These are phyloP conservation scores for Capsicum baccatum DNA, from an alignment of 257 asterid genomes.

Conservation along the genomic window DNA sequence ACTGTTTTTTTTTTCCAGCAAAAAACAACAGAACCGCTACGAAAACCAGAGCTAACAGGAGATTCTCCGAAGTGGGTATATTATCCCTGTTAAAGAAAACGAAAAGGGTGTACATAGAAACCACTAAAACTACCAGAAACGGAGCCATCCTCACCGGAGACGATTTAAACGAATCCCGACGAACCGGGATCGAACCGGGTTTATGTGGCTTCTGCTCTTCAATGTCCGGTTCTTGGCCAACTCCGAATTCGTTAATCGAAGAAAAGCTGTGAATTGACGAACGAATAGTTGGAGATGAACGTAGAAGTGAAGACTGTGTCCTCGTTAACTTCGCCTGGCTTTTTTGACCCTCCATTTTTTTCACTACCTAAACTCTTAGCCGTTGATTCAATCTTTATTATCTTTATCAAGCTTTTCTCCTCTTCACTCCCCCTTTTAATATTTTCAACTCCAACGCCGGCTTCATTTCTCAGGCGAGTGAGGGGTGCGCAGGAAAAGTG, in stretches of 20 bases:
- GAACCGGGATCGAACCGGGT: conserved; percentile 40
- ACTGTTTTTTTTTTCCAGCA: conserved; percentile 51
- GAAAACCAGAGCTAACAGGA: conserved; percentile 60
- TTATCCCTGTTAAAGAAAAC: conserved; percentile 54
- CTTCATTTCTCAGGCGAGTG: conserved; percentile 63
- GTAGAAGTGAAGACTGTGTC: conserved; percentile 90
- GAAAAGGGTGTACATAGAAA: conserved; percentile 61
- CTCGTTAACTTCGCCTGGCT: conserved; percentile 80
- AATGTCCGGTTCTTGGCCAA: conserved; percentile 53
- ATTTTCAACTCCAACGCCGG: conserved; percentile 56
- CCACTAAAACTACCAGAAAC: conserved; percentile 46
- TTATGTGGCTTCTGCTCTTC: conserved; percentile 95
- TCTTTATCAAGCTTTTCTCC: background rate
- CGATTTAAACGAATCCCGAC: conserved; percentile 35
- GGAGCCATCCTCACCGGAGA: conserved; percentile 43
- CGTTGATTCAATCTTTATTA: conserved; percentile 23
- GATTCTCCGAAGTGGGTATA: conserved; percentile 63
- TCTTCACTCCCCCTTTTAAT: conserved; percentile 40
- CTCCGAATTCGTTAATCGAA: conserved; percentile 66
- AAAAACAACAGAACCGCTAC: conserved; percentile 63
- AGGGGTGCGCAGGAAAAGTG: conserved; percentile 38
- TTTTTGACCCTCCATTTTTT: conserved; percentile 74
- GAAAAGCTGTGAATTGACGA: conserved; percentile 83
- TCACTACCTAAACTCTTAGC: conserved; percentile 32
- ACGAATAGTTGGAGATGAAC: conserved; percentile 80